Base-by-base conservation (phyloP, 2,329 filamentous ascomycete genomes). In the Colletotrichum magnum region DNA sequence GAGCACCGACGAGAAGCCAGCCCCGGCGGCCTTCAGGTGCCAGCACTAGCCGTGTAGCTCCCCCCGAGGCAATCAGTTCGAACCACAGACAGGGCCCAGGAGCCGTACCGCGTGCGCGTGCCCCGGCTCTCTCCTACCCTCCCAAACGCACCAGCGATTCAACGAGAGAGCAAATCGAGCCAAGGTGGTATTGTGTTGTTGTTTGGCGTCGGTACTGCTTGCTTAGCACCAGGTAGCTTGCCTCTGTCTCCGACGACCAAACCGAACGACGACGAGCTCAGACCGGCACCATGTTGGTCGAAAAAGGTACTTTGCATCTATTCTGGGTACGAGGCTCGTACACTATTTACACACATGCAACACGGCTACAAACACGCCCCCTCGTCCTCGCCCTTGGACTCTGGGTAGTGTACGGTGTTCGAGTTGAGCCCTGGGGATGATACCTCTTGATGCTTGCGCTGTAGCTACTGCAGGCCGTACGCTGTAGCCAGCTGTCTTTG, bases 11-110 rank as follows among this genome's bases (percentile, higher is more conserved):
- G 32, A 36, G 47, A 43, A 28, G 61, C 61, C 18, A 21, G 26
- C 56, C 24, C 43, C 39, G 47, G 41, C 18, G n/a, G 18, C 13
- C 15, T 51, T 43, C 47, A 58, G 16, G 21, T 6, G 32, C 53
- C n/a, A n/a, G 43, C 13, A 18, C 41, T 36, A 52, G 54, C 45
- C 41, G 50, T 57, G 36, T 45, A n/a, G 32, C 10, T 54, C 54
- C 39, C 60, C 61, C 61, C 56, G 56, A 67, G 36, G 61, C 54
- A 66, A 56, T 69, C 66, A 65, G 54, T 66, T 54, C 15, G 66
- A 26, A 60, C 66, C 62, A 66, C 62, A 66, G 66, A 69, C 61
- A 47, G 36, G 65, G 61, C 50, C 65, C 48, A 65, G 53, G 54
- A 64, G 43, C 54, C 43, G 61, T 41, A 58, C 65, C 54, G 24